phyloP scores from a whole-genome alignment of 2,329 filamentous ascomycete genomes.

The Fusarium citri region DNA sequence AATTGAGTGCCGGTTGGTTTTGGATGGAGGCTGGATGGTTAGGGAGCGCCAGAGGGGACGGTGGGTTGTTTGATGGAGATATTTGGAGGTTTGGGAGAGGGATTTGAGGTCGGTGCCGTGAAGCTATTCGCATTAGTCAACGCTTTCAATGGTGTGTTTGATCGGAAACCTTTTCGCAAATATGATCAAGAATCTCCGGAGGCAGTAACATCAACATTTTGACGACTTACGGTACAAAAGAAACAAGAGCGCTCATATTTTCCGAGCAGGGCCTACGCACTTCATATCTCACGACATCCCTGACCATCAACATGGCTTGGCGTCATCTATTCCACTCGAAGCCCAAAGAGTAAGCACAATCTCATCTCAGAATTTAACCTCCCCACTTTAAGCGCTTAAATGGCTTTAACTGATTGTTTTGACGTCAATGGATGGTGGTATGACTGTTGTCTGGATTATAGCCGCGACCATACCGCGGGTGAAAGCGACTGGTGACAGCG shows the following conservation, averaged over 20 bases:
- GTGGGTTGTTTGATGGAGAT: background rate
- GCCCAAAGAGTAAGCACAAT: constrained; percentile 1
- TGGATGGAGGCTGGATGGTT: accelerated
- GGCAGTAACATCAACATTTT: background rate
- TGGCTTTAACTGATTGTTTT: background rate
- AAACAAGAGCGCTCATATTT: background rate
- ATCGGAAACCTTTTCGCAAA: background rate
- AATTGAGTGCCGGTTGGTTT: background rate
- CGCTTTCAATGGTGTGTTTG: accelerated
- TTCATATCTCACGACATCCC: background rate
- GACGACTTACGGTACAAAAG: accelerated
- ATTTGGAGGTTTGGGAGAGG: constrained; percentile 1
- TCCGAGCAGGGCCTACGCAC: accelerated
- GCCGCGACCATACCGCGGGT: constrained; percentile 40
- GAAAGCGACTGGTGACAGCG: too few relatives aligned
- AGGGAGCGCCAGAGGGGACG: background rate
- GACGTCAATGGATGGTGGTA: accelerated
- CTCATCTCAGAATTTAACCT: constrained; percentile 7
- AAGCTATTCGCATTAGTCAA: background rate
- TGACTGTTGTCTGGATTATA: background rate
- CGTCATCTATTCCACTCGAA: background rate
- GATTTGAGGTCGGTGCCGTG: background rate
- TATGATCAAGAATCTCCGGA: background rate
- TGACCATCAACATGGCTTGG: background rate
- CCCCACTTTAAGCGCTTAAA: background rate